These are phyloP conservation scores for Excoecaria agallocha DNA, from an alignment of 345 rosid genomes.

Conservation along the genomic window DNA sequence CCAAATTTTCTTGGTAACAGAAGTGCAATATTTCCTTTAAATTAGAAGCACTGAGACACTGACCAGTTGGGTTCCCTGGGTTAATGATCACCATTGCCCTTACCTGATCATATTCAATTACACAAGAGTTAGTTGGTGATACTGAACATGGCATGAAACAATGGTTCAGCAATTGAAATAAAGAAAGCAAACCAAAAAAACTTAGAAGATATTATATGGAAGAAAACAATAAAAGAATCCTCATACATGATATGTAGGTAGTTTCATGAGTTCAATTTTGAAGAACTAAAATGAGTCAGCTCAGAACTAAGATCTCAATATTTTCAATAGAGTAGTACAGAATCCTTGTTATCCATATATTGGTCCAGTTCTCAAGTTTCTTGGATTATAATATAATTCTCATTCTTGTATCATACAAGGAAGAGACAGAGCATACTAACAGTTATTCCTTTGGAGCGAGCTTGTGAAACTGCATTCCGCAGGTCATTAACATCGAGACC, in stretches of 20 bases:
- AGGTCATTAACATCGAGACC: constrained; percentile 89
- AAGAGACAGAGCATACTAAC: constrained; percentile 46
- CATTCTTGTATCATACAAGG: constrained; percentile 12
- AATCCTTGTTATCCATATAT: constrained; percentile 8
- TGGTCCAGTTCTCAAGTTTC: constrained; percentile 13
- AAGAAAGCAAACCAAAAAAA: neutral
- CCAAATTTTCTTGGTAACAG: constrained; percentile 76
- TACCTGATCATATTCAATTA: constrained; percentile 46
- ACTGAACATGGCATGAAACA: constrained; percentile 2
- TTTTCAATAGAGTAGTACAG: neutral
- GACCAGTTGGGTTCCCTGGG: constrained; percentile 99
- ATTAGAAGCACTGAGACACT: constrained; percentile 90
- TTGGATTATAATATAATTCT: constrained; percentile 8
- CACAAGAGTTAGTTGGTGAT: constrained; percentile 6
- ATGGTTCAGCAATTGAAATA: constrained; percentile 5
- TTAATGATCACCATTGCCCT: constrained; percentile 98
- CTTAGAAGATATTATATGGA: constrained; percentile 3
- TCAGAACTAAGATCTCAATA: neutral
- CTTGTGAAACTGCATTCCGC: constrained; percentile 65
- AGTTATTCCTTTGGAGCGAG: constrained; percentile 77
- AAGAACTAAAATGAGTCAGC: constrained; percentile 12
- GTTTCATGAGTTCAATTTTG: neutral
- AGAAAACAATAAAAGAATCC: constrained; percentile 12
- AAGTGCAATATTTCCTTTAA: constrained; percentile 73
- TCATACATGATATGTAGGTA: neutral